phyloP scores from a whole-genome alignment of 2,329 filamentous ascomycete species.

The Myriosclerotinia scirpicola region DNA sequence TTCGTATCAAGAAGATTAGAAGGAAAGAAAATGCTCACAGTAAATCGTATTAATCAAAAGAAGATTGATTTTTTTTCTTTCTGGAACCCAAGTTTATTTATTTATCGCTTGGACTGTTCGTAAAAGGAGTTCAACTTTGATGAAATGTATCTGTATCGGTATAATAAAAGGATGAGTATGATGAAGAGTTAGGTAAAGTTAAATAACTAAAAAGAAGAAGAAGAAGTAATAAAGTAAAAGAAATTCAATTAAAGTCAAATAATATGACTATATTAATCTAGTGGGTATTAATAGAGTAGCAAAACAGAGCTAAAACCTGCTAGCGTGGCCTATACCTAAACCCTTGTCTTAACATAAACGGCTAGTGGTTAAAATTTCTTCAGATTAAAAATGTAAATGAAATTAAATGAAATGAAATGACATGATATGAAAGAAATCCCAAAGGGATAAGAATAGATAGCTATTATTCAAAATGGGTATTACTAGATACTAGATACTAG shows the following conservation, averaged over 20 bases:
- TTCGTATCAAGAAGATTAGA: not conserved
- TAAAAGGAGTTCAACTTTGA: no score
- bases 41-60: not conserved
- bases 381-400: not conserved
- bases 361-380: not conserved
- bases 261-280: conserved; percentile 1
- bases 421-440: not conserved
- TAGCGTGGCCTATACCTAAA: not conserved
- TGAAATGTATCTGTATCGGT: no score
- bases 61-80: no score
- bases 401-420: not conserved
- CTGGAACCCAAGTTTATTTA: no score
- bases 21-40: not conserved
- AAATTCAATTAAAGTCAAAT: not conserved
- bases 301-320: conserved; percentile 17
- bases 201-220: not conserved
- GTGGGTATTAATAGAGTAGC: conserved; percentile 7
- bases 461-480: no score
- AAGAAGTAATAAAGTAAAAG: not conserved
- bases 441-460: no score
- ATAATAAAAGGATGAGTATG: not conserved
- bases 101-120: no score
- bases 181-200: not conserved
- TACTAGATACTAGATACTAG: no score
- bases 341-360: not conserved